phyloP scores from a whole-genome alignment of 768 basidiomycete species.

The Tylopilus felleus region DNA sequence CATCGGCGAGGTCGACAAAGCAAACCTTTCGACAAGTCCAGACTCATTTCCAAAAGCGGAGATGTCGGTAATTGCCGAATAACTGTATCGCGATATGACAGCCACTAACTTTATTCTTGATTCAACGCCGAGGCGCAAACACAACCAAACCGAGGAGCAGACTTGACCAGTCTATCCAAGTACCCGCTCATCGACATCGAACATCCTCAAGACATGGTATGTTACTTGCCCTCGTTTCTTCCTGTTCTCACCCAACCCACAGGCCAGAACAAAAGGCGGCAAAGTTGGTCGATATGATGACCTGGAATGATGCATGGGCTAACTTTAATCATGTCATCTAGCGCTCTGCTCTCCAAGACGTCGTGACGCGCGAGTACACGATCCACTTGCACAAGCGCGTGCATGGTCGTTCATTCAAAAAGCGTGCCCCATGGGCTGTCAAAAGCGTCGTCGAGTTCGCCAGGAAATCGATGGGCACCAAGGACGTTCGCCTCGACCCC shows the following conservation, averaged over 20 bases:
- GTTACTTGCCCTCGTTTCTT: conserved; percentile 20
- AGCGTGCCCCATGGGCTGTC: conserved; percentile 94
- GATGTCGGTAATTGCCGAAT: conserved; percentile 33
- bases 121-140: conserved; percentile 35
- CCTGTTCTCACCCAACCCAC: conserved; percentile 11
- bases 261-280: conserved; percentile 43
- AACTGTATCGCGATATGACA: conserved; percentile 38
- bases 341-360: conserved; percentile 96
- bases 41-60: not conserved
- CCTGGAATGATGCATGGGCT: conserved; percentile 17
- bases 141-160: conserved; percentile 28
- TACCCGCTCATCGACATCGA: conserved; percentile 49
- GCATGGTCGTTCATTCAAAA: conserved; percentile 93
- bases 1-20: not conserved
- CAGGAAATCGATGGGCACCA: conserved; percentile 92
- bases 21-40: too few relatives aligned
- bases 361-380: conserved; percentile 98
- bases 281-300: conserved; percentile 27
- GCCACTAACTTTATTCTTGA: conserved; percentile 59
- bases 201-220: conserved; percentile 71
- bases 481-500: conserved; percentile 91
- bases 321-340: conserved; percentile 20
- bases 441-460: conserved; percentile 94
- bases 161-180: conserved; percentile 20
- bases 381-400: conserved; percentile 96